A percentile compares a stretch with the other conserved stretches of the same genome.
Conservation (phyloP, 352 stramenopile genomes). For the Blastocystis sp. region DNA sequence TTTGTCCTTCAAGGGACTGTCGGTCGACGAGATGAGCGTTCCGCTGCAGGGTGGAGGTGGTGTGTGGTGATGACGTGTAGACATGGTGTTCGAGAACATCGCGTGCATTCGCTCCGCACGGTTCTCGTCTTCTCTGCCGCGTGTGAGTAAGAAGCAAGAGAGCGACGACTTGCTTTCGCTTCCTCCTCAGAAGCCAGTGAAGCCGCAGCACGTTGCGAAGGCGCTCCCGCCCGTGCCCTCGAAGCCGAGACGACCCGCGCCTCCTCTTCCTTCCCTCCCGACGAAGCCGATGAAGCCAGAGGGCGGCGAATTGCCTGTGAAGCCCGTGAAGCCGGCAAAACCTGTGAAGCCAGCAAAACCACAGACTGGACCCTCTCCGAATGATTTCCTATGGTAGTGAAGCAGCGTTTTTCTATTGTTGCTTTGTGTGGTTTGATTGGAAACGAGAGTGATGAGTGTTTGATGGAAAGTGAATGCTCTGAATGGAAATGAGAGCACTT, state of each 20-base stretch:
- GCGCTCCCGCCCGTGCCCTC: not conserved
- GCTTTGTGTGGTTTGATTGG: not conserved
- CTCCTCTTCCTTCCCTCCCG: not conserved
- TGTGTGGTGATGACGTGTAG: not conserved
- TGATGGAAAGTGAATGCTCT: too few species aligned
- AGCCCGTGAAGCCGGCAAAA: not conserved
- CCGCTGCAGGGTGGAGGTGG: not conserved
- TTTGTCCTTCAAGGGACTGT: constrained; percentile 20
- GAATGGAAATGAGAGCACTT: too few species aligned
- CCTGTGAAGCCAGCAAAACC: not conserved
- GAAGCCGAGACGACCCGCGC: not conserved
- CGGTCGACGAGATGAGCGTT: not conserved
- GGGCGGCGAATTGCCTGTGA: not conserved
- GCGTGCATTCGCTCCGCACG: not conserved
- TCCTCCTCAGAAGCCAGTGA: constrained; percentile 18
- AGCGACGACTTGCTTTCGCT: constrained; percentile 35
- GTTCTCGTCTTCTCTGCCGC: not conserved
- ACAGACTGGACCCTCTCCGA: not conserved
- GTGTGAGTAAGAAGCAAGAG: not conserved
- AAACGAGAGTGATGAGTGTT: too few species aligned
- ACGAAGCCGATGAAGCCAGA: not conserved
- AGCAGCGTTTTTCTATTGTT: not conserved
- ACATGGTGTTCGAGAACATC: constrained; percentile 52
- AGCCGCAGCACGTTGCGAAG: not conserved
- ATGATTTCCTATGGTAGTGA: not conserved